These are phyloP conservation scores for Peronospora destructor DNA, from an alignment of 352 stramenopile genomes.

Conservation along the genomic window DNA sequence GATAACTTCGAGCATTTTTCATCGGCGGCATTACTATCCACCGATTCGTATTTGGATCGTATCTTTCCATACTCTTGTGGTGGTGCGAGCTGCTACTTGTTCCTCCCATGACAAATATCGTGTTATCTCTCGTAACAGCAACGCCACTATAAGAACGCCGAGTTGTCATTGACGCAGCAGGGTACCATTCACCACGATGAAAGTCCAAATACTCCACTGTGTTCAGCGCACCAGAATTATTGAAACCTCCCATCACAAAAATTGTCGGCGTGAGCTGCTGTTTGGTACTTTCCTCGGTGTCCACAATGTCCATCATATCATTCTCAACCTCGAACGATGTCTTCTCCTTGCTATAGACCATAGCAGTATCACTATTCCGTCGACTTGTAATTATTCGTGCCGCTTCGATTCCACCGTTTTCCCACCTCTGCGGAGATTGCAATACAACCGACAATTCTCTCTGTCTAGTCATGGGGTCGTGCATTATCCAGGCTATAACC, in stretches of 20 bases:
- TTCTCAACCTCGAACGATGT: constrained; percentile 4
- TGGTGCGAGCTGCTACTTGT: constrained; percentile 52
- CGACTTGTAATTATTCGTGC: constrained; percentile 3
- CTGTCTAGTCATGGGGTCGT: constrained; percentile 35
- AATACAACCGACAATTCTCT: constrained; percentile 20
- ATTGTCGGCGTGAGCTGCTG: constrained; percentile 41
- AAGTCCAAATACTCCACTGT: constrained; percentile 67
- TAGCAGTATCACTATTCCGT: constrained; percentile 25
- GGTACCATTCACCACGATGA: constrained; percentile 48
- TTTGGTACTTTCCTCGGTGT: constrained; percentile 3
- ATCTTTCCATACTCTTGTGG: constrained; percentile 48
- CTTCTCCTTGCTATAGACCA: constrained; percentile 39
- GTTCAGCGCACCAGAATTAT: constrained; percentile 45
- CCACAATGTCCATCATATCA: constrained; percentile 1
- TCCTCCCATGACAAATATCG: constrained; percentile 57
- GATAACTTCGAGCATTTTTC: constrained; percentile 51
- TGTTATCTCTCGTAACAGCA: constrained; percentile 36
- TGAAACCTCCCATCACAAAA: constrained; percentile 67
- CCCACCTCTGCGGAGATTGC: not conserved
- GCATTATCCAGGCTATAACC: constrained; percentile 44
- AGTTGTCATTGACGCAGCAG: constrained; percentile 42
- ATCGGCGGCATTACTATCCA: constrained; percentile 54
- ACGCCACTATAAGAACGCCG: constrained; percentile 60
- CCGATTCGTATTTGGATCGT: constrained; percentile 42
- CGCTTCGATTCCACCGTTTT: not conserved